Conservation (phyloP, 2,329 filamentous ascomycete species). For the Diplodia intermedia region DNA sequence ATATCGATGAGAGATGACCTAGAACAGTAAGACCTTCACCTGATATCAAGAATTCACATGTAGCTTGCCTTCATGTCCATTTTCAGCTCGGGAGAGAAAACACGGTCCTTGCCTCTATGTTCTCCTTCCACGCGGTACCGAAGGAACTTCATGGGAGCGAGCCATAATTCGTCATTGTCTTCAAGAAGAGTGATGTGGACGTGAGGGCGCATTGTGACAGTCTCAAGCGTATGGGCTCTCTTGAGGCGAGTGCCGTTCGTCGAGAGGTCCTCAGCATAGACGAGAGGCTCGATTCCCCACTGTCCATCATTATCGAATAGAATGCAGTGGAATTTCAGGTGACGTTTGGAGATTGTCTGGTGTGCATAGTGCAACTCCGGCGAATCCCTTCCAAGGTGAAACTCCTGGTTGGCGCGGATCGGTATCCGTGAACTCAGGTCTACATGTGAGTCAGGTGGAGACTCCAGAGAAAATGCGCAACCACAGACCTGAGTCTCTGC, state of each 20-base stretch:
- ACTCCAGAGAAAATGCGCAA: background rate
- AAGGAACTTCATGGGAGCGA: constrained; percentile 42
- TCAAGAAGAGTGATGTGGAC: constrained; percentile 52
- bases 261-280: constrained; percentile 57
- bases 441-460: background rate
- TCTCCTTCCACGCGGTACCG: constrained; percentile 37
- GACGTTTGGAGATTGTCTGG: constrained; percentile 53
- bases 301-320: constrained; percentile 49
- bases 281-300: constrained; percentile 51
- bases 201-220: constrained; percentile 41
- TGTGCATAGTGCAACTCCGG: background rate
- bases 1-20: constrained; percentile 44
- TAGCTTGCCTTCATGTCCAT: constrained; percentile 17
- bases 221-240: constrained; percentile 38
- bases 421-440: background rate
- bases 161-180: constrained; percentile 51
- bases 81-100: background rate
- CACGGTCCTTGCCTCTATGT: background rate
- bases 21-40: constrained; percentile 1
- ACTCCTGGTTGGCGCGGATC: constrained; percentile 46
- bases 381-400: constrained; percentile 45
- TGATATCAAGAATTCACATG: background rate
- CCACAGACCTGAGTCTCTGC: constrained; percentile 24
- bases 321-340: constrained; percentile 56
- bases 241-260: constrained; percentile 51